phyloP scores from a whole-genome alignment of 2,329 filamentous ascomycete genomes.

The Colletotrichum cuscutae region DNA sequence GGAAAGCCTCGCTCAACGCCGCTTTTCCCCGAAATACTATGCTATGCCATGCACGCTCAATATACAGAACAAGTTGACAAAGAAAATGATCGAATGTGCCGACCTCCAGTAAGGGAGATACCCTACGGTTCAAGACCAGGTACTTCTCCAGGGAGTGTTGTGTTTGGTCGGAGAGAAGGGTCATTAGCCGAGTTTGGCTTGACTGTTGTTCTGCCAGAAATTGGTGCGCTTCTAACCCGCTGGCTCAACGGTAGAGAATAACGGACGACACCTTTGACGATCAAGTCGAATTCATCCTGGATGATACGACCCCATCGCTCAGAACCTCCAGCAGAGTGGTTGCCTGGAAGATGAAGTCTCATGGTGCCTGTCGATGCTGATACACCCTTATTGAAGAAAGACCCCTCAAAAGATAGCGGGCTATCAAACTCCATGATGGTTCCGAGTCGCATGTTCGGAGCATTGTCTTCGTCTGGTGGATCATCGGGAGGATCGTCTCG shows the following conservation, averaged over 20 bases:
- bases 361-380: conserved; percentile 85
- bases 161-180: conserved; percentile 52
- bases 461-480: conserved; percentile 71
- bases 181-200: conserved; percentile 72
- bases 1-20: conserved; percentile 30
- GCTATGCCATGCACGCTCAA: conserved; percentile 48
- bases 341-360: conserved; percentile 84
- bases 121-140: conserved; percentile 18
- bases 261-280: conserved; percentile 89
- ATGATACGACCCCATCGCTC: conserved; percentile 91
- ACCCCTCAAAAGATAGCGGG: conserved; percentile 87
- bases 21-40: conserved; percentile 34
- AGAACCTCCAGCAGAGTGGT: conserved; percentile 86
- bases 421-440: conserved; percentile 89
- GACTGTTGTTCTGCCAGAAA: conserved; percentile 68
- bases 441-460: conserved; percentile 92
- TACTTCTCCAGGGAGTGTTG: conserved; percentile 42
- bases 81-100: conserved; percentile 37
- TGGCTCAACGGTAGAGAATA: conserved; percentile 76
- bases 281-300: conserved; percentile 91
- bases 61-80: conserved; percentile 46
- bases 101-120: background rate
- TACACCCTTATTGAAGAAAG: conserved; percentile 80
- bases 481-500: conserved; percentile 57
- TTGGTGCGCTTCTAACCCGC: conserved; percentile 67